Evolutionary conservation across 78 protist genomes (phyloP), one percentile per base, ranked within the genome.

Genomic region (Emiliania huxleyi): DNA sequence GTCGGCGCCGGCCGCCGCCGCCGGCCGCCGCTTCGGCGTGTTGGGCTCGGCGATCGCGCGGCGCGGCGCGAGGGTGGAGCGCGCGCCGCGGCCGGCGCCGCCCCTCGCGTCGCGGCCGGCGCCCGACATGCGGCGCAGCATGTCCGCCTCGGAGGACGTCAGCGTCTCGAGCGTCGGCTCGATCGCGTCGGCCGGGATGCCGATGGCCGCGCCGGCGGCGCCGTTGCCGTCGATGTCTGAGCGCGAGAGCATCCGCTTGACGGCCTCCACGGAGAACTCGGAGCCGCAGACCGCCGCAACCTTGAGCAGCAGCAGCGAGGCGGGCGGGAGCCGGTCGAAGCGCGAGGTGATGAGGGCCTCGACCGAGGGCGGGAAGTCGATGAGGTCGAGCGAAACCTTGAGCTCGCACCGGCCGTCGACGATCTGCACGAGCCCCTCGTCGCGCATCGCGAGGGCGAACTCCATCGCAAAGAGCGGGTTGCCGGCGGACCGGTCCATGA

Each of bases 261-360:
- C 29, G 29, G 15, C 15, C 29, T 52, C 62, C 29, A 52, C 62
- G 29, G 62, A 52, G 81, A 71, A 71, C 42, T n/a, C 42, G 42
- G 37, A 8, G 43, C 81, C 81, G 18, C 5, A 19, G 42, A 71
- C 81, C 29, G 81, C 37, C 18, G 42, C 81, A 6, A 71, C 22
- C 81, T 71, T 71, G 40, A 71, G 2, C 42, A 71, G 37, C 81
- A 71, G 42, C 42, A 19, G 42, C 11, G 3, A 22, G 21, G 81
- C 5, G 43, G 81, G 18, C 42, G 81, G 81, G 40, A 71, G 42
- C 42, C 81, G 37, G 42, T 71, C 81, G n/a, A 71, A 19, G 45
- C 81, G 37, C 21, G 81, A 71, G 37, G 81, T 71, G 81, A 71
- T 35, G 81, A 71, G 81, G 33, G 81, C 35, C 81, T 71, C 81